Percentiles rank a stretch among this genome's conserved stretches.
Evolutionary conservation across 2,329 filamentous ascomycete species (phyloP).

Genomic region (Pestalotiopsis fici): DNA sequence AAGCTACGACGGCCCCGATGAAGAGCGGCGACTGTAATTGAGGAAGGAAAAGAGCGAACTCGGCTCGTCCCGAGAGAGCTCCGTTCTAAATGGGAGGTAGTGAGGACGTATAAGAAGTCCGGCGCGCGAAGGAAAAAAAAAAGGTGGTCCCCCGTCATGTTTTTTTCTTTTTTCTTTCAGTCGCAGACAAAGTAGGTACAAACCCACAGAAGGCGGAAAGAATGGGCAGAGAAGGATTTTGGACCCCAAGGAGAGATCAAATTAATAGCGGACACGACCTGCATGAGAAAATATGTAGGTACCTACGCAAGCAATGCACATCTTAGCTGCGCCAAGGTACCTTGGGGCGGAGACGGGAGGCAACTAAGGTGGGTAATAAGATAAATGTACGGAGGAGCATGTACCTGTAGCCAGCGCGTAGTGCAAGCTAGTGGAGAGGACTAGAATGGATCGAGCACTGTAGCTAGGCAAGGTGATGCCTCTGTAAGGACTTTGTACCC

Average conservation of each 20-base stretch:
- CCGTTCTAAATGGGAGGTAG: not conserved
- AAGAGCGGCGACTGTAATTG: not conserved
- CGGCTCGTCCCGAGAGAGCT: conserved; percentile 4
- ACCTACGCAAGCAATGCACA: not conserved
- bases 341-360: not conserved
- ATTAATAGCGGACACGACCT: conserved; percentile 8
- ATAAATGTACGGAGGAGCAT: not conserved
- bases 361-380: not conserved
- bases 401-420: not conserved
- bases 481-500: no score
- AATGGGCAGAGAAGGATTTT: conserved; percentile 9
- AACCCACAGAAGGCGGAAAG: conserved; percentile 6
- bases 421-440: not conserved
- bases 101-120: not conserved
- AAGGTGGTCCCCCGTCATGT: not conserved
- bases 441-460: no score
- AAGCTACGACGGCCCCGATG: not conserved
- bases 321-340: not conserved
- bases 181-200: not conserved
- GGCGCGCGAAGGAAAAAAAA: not conserved
- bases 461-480: no score
- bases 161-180: not conserved
- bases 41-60: not conserved
- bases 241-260: conserved; percentile 9
- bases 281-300: not conserved